Evolutionary conservation across 176 grass and related monocot species (phyloP), one percentile per base, ranked within the genome.

Genomic region (Cymbopogon citratus): DNA sequence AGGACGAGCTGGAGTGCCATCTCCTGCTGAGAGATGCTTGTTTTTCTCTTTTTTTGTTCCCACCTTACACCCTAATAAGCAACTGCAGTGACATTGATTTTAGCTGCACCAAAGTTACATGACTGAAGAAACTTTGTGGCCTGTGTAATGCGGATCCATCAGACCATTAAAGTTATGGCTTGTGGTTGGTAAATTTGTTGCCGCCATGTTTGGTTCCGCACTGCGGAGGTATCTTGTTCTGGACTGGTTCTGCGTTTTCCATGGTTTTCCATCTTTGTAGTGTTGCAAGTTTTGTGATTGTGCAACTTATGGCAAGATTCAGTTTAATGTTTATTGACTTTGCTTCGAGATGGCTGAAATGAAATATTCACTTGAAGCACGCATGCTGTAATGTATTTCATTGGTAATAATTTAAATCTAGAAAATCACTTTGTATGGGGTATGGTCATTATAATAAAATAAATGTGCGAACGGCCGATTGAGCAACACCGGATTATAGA

Each of bases 1-100:
- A 84, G 86, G 48, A 77, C 35, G 63, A 85, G 72, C 57, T 91
- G 81, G 85, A 79, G 88, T 85, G 88, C 67, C 51, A 76, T 63
- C 85, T 86, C 78, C 79, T 92, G 87, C 87, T 66, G 74, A 83
- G 79, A 49, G 66, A 76, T 87, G 85, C 46, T 66, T 85, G 44
- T 80, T 90, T 76, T 73, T 28, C 5, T 19, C 46, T n/a, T 61
- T 68, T 54, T 67, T 49, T 28, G 21, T 49, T 73, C 41, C 81
- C 76, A 79, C 68, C 49, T 83, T 52, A 79, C 68, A 71, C 27
- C 68, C 74, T 27, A 90, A 90, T 90, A 90, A 90, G 84, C 24
- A 52, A 74, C 43, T 63, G 88, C 88, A 83, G 74, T 79, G 79
- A 74, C 79, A 73, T 75, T 83, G 57, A 49, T 73, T 77, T 86